Base-by-base conservation (phyloP, 106 monocot species). In the Phalaenopsis equestris region DNA sequence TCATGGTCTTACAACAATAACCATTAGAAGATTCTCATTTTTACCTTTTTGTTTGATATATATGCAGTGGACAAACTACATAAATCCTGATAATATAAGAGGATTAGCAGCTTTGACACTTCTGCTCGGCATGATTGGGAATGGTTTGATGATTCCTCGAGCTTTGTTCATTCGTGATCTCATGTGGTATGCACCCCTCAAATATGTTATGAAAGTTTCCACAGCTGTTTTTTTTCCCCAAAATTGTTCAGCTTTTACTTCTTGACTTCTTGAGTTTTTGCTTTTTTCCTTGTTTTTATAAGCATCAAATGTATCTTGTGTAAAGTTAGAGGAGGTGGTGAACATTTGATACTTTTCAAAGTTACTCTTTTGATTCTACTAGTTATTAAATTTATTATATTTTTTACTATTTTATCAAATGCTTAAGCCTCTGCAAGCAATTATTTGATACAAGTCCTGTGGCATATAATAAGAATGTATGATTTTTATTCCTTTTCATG, bases 81-180 rank as follows among this genome's bases (percentile, higher is more conserved):
- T 93, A 43, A 87, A 89, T 80, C 96, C 96, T 74, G 89, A 93
- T 72, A 96, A 96, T 87, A 92, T 96, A 73, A 91, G 80, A 86
- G 93, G 96, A 5, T 84, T 93, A 74, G 93, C 96, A 79, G 85
- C 93, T 82, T 86, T 92, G 80, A 89, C 91, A 47, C 87, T 96
- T 89, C 58, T 96, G 72, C 89, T 96, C 75, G 88, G 85, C 24
- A 96, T 96, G 96, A 87, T 94, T 81, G 96, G 96, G 46, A 96
- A 96, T 85, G 93, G 90, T 55, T 84, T 92, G 75, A 88, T 96
- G 96, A 87, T 96, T 76, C 96, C 96, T 41, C 93, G 93, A 55
- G 96, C 96, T 82, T 76, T 96, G n/a, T 92, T 93, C 74, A 92
- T 94, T 76, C 91, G 96, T 24, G 96, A 96, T 81, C 87, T 96